Base-by-base conservation (phyloP, 2,329 filamentous ascomycete genomes). In the Venturia effusa region DNA sequence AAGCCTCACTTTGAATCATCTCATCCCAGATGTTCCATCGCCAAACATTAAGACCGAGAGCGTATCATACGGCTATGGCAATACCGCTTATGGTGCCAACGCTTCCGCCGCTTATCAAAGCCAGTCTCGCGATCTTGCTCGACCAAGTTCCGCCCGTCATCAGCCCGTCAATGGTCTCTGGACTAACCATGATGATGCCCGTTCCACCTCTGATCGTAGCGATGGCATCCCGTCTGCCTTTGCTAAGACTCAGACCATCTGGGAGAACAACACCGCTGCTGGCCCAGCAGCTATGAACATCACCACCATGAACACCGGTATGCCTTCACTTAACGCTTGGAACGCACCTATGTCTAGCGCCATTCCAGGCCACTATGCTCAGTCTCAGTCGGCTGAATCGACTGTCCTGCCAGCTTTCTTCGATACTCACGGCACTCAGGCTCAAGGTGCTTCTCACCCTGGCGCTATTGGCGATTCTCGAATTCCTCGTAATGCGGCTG, bases 1-100 rank as follows among this genome's bases (percentile, higher is more conserved):
- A 40, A 85, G 84, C 69, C 78, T 83, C 62, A 87, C 84, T 13
- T 76, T 83, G 63, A 83, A 85, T 19, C 51, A 57, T 24, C 51
- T 57, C 30, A 57, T 57, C n/a, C 27, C 51, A 32, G 51, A 57
- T 57, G 51, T 57, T 4, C 51, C 51, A 32, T 57, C 51, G 30
- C 51, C 51, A 57, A 32, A 32, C 51, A 57, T 57, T 59, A 82
- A 84, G 68, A 75, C 73, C 10, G 77, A 83, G 62, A 79, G 80
- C n/a, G 75, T 78, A 66, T 74, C 77, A 5, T 77, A 77, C 6
- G 81, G 84, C 67, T 72, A 74, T 45, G 81, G 83, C 64, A 82
- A 57, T n/a, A 30, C 13, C 51, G 15, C 51, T 34, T 34, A 57
- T 10, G 51, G 51, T 34, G 30, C 27, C 51, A 57, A 17, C 34